Evolutionary conservation across 345 rosid species (phyloP), one percentile per base, ranked within the genome.

Genomic region (Eucalyptus victrix): DNA sequence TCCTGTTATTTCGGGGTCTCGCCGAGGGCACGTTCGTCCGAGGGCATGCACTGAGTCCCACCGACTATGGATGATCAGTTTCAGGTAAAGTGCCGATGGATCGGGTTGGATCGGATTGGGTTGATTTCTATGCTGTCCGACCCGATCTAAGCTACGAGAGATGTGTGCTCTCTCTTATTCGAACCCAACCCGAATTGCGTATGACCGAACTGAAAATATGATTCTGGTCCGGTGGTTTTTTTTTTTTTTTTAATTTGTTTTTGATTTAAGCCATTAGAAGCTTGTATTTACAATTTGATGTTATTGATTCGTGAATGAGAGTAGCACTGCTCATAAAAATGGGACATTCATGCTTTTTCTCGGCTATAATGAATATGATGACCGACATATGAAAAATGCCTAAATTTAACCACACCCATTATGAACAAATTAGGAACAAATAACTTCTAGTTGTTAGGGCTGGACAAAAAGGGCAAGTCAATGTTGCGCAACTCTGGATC

Each of bases 281-380:
- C 6, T 56, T 24, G 13, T 56, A 60, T 12, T 14, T 30, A 30
- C 17, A 30, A 62, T 30, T 58, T 26, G 65, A 58, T 2, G 6
- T 5, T 26, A 0, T 10, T 26, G n/a, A 26, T 58, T 26, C 0
- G 0, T 5, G 65, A 24, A 58, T 26, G n/a, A 58, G 0, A 58
- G 28, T 58, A 5, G 12, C 15, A 26, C n/a, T 58, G 14, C 62
- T 24, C 62, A 56, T 0, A 45, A 45, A 9, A 9, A 3, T 0
- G 47, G 26, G 60, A 54, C 5, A 9, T 21, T 11, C 14, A 4
- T 7, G 65, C 65, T 5, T 26, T 58, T 58, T n/a, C n/a, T n/a
- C n/a, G n/a, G n/a, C 32, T 12, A 12, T 26, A 60, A 26, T 60
- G 67, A 26, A 60, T 26, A 12, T 12, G 0, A 0, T 19, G 26